phyloP scores from a whole-genome alignment of 768 basidiomycete genomes.

The Lanmaoa rubissima region DNA sequence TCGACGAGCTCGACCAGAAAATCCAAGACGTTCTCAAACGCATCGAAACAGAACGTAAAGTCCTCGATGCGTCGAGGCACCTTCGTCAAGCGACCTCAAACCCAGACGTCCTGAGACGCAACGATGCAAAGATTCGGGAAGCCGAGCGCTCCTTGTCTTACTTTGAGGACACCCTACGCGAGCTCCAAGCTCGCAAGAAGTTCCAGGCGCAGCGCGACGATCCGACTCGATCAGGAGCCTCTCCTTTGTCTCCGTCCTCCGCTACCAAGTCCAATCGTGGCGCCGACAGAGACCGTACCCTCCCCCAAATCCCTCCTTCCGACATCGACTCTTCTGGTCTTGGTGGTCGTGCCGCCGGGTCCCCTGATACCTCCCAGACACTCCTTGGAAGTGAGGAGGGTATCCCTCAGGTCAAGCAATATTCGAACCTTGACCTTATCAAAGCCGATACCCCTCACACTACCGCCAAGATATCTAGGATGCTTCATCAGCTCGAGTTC shows the following conservation, averaged over 20 bases:
- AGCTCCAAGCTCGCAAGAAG: constrained; percentile 77
- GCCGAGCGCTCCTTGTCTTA: constrained; percentile 81
- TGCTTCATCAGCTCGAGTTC: constrained; percentile 99
- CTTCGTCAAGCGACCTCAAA: constrained; percentile 82
- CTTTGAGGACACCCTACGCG: constrained; percentile 82
- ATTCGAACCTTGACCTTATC: constrained; percentile 88
- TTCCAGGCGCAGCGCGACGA: constrained; percentile 56
- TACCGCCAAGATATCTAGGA: constrained; percentile 92
- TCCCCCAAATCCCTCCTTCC: constrained; percentile 52
- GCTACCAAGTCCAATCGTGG: constrained; percentile 16
- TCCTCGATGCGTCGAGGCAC: constrained; percentile 79
- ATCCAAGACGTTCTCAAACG: constrained; percentile 87
- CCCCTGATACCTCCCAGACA: constrained; percentile 40
- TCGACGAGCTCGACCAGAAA: constrained; percentile 82
- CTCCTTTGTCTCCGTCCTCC: constrained; percentile 30
- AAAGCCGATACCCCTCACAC: constrained; percentile 97
- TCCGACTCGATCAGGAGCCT: constrained; percentile 51
- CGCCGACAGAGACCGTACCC: constrained; percentile 32
- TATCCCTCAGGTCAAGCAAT: constrained; percentile 57
- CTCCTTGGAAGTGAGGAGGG: constrained; percentile 40
- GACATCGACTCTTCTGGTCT: constrained; percentile 40
- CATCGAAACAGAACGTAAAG: constrained; percentile 91
- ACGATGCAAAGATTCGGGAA: constrained; percentile 84
- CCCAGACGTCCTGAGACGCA: constrained; percentile 78
- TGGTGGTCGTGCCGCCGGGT: constrained; percentile 36